Base-by-base conservation (phyloP, 2,329 filamentous ascomycete species). In the Corynespora cassiicola region DNA sequence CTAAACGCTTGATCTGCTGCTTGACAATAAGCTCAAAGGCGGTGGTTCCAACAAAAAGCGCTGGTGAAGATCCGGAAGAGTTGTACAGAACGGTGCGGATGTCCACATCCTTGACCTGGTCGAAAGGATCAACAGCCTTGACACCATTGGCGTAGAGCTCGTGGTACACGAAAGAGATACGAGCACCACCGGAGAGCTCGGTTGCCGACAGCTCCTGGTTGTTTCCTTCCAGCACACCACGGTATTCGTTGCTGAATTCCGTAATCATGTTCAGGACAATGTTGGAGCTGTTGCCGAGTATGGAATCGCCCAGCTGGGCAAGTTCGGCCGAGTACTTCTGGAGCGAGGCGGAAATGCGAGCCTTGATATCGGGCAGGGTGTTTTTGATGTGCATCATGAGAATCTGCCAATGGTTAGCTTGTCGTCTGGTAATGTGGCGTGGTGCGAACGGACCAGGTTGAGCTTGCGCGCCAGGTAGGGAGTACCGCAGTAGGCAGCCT, bases 301-400 rank as follows among this genome's bases (percentile, higher is more conserved):
- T 87, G 9, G 91, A 96, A 50, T 95, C 92, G 15, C 95, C 94
- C 9, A 99, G 79, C 47, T 85, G 84, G 39, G 82, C 76, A 15
- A 99, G 80, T 70, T 99, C 94, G 26, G 83, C 73, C 4, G 82
- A 78, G 71, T 99, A 99, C 69, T 99, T 99, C 66, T 91, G 86
- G 44, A 99, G 77, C 10, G 92, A 96, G 54, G 88, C 87, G n/a
- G 88, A 82, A 58, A 99, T 99, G 50, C 95, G 87, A 10, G 88
- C 90, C 76, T 99, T 99, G 78, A 99, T 99, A 66, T 99, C 94
- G 25, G 94, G 94, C 10, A 99, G 81, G 2, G 94, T 99, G 76
- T 99, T 92, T 75, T 99, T 99, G 78, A 99, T 99, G 77, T 99
- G 94, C 94, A 99, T 99, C 92, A 99, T 97, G 56, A 99, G 81